These are phyloP conservation scores for Phytophthora sp. DNA, from an alignment of 352 stramenopile genomes.

Conservation along the genomic window DNA sequence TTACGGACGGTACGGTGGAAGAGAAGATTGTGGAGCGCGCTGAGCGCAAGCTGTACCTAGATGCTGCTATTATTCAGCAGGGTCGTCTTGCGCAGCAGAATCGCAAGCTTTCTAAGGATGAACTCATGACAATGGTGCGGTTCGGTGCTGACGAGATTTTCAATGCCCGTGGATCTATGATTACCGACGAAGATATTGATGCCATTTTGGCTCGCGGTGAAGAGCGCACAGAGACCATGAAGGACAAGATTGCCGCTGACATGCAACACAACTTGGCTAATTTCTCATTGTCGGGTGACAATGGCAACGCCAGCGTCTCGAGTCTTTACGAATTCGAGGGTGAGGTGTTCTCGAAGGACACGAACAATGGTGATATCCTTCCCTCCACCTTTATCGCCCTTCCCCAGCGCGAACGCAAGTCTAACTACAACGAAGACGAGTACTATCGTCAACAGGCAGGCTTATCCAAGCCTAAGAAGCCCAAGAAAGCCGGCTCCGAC, in stretches of 20 bases:
- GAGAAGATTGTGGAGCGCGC: slow-evolving; percentile 99
- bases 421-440: slow-evolving; percentile 97
- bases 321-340: slow-evolving; percentile 91
- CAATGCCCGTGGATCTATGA: slow-evolving; percentile 86
- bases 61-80: slow-evolving; percentile 99
- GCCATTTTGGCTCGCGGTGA: slow-evolving; percentile 91
- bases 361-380: slow-evolving; percentile 75
- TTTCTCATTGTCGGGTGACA: slow-evolving; percentile 94
- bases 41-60: slow-evolving; percentile 98
- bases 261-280: slow-evolving; percentile 97
- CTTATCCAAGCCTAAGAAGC: slow-evolving; percentile 84
- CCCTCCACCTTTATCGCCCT: slow-evolving; percentile 92
- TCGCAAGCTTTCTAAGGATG: slow-evolving; percentile 94
- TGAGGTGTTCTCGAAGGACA: slow-evolving; percentile 91
- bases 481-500: slow-evolving; percentile 89
- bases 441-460: slow-evolving; percentile 93
- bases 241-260: slow-evolving; percentile 87
- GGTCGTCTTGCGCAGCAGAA: slow-evolving; percentile 94
- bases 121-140: slow-evolving; percentile 97
- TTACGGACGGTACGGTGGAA: slow-evolving; percentile 98
- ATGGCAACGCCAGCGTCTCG: slow-evolving; percentile 70
- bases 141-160: slow-evolving; percentile 92
- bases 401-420: slow-evolving; percentile 87
- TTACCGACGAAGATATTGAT: slow-evolving; percentile 94
- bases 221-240: slow-evolving; percentile 90